phyloP scores from a whole-genome alignment of 768 basidiomycete genomes.

The Chalciporus piperatus region DNA sequence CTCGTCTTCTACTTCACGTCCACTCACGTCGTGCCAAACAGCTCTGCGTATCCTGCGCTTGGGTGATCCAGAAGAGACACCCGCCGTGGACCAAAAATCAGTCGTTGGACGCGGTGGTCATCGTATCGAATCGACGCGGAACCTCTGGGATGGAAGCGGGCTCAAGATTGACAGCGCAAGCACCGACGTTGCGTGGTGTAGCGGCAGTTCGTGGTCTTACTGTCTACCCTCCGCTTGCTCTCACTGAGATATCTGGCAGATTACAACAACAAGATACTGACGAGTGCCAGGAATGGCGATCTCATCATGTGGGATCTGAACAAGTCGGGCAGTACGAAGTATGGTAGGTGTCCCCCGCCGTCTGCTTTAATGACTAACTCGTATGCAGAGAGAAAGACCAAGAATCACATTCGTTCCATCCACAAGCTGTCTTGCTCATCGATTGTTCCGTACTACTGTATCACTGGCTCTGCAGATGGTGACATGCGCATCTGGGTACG shows the following conservation, averaged over 20 bases:
- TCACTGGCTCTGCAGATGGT: constrained; percentile 79
- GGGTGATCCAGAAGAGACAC: constrained; percentile 42
- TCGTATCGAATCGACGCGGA: constrained; percentile 69
- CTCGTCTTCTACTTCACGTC: neutral
- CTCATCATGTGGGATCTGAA: constrained; percentile 82
- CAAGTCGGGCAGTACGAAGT: constrained; percentile 63
- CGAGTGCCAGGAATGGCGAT: constrained; percentile 78
- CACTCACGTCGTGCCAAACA: constrained; percentile 27
- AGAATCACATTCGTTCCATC: constrained; percentile 71
- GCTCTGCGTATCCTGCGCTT: constrained; percentile 62
- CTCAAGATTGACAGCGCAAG: constrained; percentile 76
- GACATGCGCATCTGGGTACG: constrained; percentile 79
- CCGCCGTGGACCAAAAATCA: constrained; percentile 47
- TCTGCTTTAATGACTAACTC: constrained; percentile 13
- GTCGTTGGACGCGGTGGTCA: constrained; percentile 57
- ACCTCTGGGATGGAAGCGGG: constrained; percentile 76
- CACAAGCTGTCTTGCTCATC: constrained; percentile 66
- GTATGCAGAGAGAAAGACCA: constrained; percentile 58
- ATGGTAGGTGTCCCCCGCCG: constrained; percentile 45
- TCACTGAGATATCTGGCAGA: constrained; percentile 36
- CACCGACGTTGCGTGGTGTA: constrained; percentile 81
- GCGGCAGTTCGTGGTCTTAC: constrained; percentile 49
- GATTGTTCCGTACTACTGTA: constrained; percentile 67
- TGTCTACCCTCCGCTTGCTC: neutral
- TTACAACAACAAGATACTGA: constrained; percentile 73